A percentile compares a stretch with the other conserved stretches of the same genome.
Evolutionary conservation across 108 stramenopile species (phyloP).

Genomic region (Mayamaea pseudoterrestris): DNA sequence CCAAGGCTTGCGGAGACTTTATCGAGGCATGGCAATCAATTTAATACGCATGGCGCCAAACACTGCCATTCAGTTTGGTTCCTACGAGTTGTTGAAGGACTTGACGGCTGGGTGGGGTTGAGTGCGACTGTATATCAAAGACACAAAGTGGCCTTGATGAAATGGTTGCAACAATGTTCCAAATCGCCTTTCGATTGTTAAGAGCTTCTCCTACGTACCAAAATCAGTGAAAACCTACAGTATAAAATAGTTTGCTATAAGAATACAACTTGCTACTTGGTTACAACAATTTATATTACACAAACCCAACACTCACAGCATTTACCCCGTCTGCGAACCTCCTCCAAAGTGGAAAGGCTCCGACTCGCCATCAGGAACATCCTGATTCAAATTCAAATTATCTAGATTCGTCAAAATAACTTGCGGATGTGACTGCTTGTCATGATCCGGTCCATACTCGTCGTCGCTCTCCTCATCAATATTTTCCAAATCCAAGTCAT

Average conservation of each 20-base stretch:
- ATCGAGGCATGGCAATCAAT: conserved; percentile 61
- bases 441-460: not conserved
- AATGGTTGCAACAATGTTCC: too few relatives aligned
- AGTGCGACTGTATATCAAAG: too few relatives aligned
- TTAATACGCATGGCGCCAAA: conserved; percentile 82
- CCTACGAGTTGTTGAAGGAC: conserved; percentile 67
- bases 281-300: too few relatives aligned
- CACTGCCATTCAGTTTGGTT: conserved; percentile 81
- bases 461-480: conserved; percentile 4
- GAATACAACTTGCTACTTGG: too few relatives aligned
- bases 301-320: too few relatives aligned
- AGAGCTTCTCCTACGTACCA: too few relatives aligned
- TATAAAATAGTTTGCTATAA: too few relatives aligned
- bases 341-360: not conserved
- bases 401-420: conserved; percentile 15
- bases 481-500: conserved; percentile 1
- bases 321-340: conserved; percentile 1
- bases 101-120: conserved; percentile 16
- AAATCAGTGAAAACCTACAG: too few relatives aligned
- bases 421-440: too few relatives aligned
- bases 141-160: too few relatives aligned
- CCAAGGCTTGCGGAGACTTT: conserved; percentile 63
- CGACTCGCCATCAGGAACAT: not conserved
- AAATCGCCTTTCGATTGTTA: too few relatives aligned
- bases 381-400: conserved; percentile 1